These are phyloP conservation scores for Cardiosporidium cionae DNA, from an alignment of 169 alveolate species.

Conservation along the genomic window DNA sequence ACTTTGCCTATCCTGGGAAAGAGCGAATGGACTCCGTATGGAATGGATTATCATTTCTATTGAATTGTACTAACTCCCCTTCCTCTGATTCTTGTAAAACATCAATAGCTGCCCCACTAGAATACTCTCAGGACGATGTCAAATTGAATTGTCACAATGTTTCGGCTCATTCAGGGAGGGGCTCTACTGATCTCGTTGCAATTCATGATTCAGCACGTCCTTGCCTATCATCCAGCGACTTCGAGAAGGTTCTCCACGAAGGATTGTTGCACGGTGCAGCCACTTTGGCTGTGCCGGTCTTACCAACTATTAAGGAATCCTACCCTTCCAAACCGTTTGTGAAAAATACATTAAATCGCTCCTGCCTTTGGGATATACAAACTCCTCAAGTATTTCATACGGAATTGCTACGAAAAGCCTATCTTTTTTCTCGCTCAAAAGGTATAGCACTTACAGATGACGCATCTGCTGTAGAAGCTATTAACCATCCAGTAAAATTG, in stretches of 20 bases:
- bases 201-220: slow-evolving; percentile 8
- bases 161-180: neutral
- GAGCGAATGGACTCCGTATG: slow-evolving; percentile 1
- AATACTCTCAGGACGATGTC: neutral
- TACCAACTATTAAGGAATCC: neutral
- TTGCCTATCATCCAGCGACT: neutral
- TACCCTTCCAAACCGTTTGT: neutral
- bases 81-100: neutral
- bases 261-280: neutral
- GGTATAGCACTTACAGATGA: neutral
- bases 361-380: neutral
- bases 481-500: neutral
- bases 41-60: neutral
- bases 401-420: neutral
- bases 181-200: neutral
- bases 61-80: neutral
- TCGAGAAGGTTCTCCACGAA: neutral
- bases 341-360: neutral
- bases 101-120: neutral
- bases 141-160: neutral
- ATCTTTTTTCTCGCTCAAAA: neutral
- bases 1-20: neutral
- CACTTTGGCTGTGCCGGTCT: neutral
- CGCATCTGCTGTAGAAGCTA: neutral
- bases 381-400: slow-evolving; percentile 4